Base-by-base conservation (phyloP, 495 filamentous ascomycete genomes). In the Penicillium angulare region DNA sequence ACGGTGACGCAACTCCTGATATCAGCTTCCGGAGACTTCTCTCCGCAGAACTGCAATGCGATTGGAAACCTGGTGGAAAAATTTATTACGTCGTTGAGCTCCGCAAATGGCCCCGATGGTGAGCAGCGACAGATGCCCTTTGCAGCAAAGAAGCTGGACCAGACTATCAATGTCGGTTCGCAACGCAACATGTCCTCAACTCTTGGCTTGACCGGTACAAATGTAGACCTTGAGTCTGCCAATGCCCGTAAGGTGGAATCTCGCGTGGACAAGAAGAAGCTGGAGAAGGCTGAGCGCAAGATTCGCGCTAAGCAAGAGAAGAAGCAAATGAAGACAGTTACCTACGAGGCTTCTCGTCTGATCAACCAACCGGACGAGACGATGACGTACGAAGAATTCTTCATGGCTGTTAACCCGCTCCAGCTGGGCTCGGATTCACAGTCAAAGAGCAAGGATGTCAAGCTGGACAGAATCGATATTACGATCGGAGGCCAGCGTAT, bases 341-440 rank as follows among this genome's bases (percentile, higher is more conserved):
- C 93, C 65, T 99, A 99, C 65, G 95, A 99, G 71, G 88, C 95
- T 15, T 99, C 93, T 5, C 83, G 86, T 55, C 77, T 99, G 52
- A 79, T 99, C 57, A 86, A 91, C 68, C 82, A 89, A 66, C 78
- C 88, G 3, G 84, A 88, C 54, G 82, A 88, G 55, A 75, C 91
- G n/a, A 86, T 96, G 79, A 89, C 89, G 3, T 99, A 99, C 68
- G 93, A 99, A 67, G 95, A 99, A 64, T 97, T 99, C 75, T 99
- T 91, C 78, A 97, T 99, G 93, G 83, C 87, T 33, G 93, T 99
- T 75, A 99, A 99, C 67, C 93, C 93, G 33, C 77, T 99, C 34
- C 93, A 96, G 60, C 57, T 97, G 53, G 92, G 90, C 36, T 72
- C 81, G n/a, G 85, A 86, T 54, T 69, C 79, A 46, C 71, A 83